Conservation (phyloP, 768 basidiomycete species). For the Termitomyces sp. region DNA sequence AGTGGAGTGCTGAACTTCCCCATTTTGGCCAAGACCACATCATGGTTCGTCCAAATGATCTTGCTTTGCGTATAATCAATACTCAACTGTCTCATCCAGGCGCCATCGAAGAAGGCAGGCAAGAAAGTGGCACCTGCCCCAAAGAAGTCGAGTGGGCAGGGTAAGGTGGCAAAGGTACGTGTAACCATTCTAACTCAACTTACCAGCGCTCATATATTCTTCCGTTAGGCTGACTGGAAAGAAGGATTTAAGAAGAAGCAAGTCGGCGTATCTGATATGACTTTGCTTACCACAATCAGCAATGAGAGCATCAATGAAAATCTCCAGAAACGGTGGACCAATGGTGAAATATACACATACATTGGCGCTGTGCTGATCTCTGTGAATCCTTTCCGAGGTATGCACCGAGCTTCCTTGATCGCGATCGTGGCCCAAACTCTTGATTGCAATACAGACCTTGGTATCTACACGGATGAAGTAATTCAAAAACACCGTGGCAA, state of each 20-base stretch:
- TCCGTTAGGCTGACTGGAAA: slow-evolving; percentile 94
- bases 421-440: slow-evolving; percentile 6
- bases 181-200: not conserved
- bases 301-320: slow-evolving; percentile 99
- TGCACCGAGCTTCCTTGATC: slow-evolving; percentile 5
- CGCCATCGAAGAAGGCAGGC: slow-evolving; percentile 86
- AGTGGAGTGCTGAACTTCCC: not conserved
- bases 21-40: not conserved
- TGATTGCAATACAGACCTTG: slow-evolving; percentile 62
- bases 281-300: slow-evolving; percentile 91
- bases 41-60: slow-evolving; percentile 13
- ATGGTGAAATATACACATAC: slow-evolving; percentile 97
- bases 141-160: slow-evolving; percentile 56
- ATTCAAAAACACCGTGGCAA: slow-evolving; percentile 88
- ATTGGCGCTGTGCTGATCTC: slow-evolving; percentile 98
- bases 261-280: slow-evolving; percentile 98
- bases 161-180: slow-evolving; percentile 76
- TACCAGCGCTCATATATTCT: slow-evolving; percentile 7
- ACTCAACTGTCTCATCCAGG: slow-evolving; percentile 38
- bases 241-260: slow-evolving; percentile 99
- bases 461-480: slow-evolving; percentile 93
- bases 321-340: slow-evolving; percentile 93
- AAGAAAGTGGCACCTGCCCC: slow-evolving; percentile 70
- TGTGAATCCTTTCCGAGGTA: slow-evolving; percentile 98
- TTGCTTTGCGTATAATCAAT: not conserved